These are phyloP conservation scores for Colletotrichum sp. DNA, from an alignment of 2,329 filamentous ascomycete species.

Conservation along the genomic window DNA sequence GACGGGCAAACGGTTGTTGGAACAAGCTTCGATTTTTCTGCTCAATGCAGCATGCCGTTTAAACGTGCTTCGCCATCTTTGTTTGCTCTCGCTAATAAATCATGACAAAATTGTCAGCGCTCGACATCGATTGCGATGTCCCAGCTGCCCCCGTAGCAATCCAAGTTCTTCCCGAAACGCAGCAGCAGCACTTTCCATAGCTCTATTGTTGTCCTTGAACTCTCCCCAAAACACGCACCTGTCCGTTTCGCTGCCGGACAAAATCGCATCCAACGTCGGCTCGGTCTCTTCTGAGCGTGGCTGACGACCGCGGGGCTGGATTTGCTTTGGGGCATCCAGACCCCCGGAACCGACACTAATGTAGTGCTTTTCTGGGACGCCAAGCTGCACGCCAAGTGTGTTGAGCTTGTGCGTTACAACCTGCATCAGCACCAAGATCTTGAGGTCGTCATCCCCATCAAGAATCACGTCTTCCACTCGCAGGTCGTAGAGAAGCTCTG, in stretches of 20 bases:
- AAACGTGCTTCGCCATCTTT: background rate
- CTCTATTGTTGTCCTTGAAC: background rate
- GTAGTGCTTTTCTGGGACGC: background rate
- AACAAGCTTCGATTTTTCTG: background rate
- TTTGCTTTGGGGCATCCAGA: background rate
- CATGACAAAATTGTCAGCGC: background rate
- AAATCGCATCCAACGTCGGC: background rate
- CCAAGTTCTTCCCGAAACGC: background rate
- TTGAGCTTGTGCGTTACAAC: background rate
- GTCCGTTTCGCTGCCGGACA: background rate
- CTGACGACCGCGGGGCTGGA: background rate
- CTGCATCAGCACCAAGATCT: background rate
- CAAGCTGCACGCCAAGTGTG: background rate
- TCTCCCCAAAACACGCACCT: background rate
- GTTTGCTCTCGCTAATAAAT: background rate
- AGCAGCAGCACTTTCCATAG: background rate
- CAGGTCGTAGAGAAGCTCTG: background rate
- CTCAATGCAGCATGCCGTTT: background rate
- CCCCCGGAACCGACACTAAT: background rate
- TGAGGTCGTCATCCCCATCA: background rate
- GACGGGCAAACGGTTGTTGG: background rate
- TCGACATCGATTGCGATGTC: background rate
- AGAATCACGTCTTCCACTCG: background rate
- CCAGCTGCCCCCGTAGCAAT: background rate
- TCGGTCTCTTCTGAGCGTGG: background rate